phyloP scores from a whole-genome alignment of 139 green algal species.

The Coccomyxa sp. region DNA sequence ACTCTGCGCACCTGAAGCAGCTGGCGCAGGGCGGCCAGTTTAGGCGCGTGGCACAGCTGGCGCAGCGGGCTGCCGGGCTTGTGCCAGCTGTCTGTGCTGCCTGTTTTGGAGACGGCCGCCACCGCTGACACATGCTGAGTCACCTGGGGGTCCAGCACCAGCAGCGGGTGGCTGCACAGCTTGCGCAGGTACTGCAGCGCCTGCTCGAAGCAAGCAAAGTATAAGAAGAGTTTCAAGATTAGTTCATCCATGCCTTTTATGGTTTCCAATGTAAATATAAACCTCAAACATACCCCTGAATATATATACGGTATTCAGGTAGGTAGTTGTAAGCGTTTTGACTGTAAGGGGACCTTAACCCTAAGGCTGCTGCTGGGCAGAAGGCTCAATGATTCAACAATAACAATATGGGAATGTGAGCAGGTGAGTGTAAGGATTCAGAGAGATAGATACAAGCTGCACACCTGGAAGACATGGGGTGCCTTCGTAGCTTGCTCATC shows the following conservation, averaged over 20 bases:
- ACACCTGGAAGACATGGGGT: constrained; percentile 47
- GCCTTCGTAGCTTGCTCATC: constrained; percentile 8
- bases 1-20: constrained; percentile 56
- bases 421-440: no score
- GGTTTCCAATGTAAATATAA: background rate
- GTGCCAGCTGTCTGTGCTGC: background rate
- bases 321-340: no score
- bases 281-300: no score
- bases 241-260: background rate
- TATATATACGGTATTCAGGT: no score
- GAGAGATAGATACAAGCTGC: background rate
- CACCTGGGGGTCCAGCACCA: constrained; percentile 75
- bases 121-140: constrained; percentile 52
- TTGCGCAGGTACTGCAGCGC: constrained; percentile 87
- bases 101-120: constrained; percentile 6
- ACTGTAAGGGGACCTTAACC: no score
- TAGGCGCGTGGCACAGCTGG: constrained; percentile 75
- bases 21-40: constrained; percentile 85
- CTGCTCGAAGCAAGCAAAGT: constrained; percentile 15
- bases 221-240: background rate
- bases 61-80: constrained; percentile 25
- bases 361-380: no score
- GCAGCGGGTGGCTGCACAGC: constrained; percentile 89
- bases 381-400: no score
- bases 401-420: no score